Evolutionary conservation across 176 grass and related monocot genomes (phyloP).

Genomic region (Cenchrus americanus): DNA sequence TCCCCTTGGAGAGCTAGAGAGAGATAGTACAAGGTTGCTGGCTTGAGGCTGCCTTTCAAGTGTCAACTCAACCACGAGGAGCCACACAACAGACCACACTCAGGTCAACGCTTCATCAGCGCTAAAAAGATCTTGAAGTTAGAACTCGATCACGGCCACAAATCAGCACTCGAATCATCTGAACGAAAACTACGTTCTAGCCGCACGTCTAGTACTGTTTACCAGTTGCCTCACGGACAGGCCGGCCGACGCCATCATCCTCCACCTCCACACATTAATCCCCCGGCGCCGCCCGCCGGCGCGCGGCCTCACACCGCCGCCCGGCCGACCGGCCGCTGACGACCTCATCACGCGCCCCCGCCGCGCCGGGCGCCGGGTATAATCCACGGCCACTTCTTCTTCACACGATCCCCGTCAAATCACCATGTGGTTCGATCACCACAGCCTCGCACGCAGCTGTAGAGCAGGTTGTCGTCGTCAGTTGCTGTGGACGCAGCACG

Average conservation of each 20-base stretch:
- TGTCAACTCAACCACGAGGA: not conserved
- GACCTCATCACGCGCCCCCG: not conserved
- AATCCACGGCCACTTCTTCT: not conserved
- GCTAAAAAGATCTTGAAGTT: not conserved
- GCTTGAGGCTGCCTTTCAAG: not conserved
- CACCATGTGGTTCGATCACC: not conserved
- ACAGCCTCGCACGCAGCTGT: not conserved
- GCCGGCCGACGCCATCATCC: not conserved
- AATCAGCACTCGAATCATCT: not conserved
- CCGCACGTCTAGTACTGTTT: not conserved
- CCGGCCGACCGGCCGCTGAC: not conserved
- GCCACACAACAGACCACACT: not conserved
- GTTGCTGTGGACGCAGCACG: not conserved
- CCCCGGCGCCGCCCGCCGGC: slow-evolving; percentile 42
- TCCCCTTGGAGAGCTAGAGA: not conserved
- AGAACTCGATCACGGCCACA: not conserved
- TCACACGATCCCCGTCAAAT: not conserved
- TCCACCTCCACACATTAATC: slow-evolving; percentile 38
- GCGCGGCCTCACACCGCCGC: slow-evolving; percentile 32
- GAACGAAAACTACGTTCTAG: not conserved
- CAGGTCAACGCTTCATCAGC: not conserved
- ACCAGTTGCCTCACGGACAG: not conserved
- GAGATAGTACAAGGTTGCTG: not conserved
- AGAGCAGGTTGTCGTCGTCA: not conserved
- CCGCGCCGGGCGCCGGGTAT: not conserved